Evolutionary conservation across 2,329 filamentous ascomycete genomes (phyloP).

Genomic region (Lojkania enalia): DNA sequence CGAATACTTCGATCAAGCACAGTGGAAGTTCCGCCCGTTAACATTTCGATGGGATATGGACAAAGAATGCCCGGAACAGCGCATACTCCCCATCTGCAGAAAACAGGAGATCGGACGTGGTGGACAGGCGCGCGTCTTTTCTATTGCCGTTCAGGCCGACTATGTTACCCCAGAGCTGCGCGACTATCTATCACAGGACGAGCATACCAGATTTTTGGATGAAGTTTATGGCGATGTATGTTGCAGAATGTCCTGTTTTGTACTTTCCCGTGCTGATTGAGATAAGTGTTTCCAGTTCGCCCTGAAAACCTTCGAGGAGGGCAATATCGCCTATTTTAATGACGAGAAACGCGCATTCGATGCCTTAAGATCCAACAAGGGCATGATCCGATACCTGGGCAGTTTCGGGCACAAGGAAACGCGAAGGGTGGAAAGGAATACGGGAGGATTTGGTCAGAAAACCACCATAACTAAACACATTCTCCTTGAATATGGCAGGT

Average conservation of each 20-base stretch:
- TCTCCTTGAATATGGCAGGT: conserved; percentile 38
- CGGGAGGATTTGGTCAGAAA: background rate
- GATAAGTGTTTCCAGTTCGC: conserved; percentile 10
- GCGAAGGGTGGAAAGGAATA: background rate
- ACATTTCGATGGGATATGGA: conserved; percentile 4
- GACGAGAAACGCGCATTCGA: conserved; percentile 9
- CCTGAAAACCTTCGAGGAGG: conserved; percentile 9
- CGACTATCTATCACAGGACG: background rate
- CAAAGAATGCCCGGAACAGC: conserved; percentile 2
- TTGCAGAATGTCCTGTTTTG: too few relatives aligned
- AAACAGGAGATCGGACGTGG: conserved; percentile 17
- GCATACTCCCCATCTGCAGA: conserved; percentile 25
- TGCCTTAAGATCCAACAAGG: background rate
- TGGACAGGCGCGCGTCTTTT: conserved; percentile 29
- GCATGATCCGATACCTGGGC: conserved; percentile 6
- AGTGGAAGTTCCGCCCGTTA: conserved; percentile 9
- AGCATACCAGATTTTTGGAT: too few relatives aligned
- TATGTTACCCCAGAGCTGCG: conserved; percentile 18
- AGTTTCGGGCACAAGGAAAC: conserved; percentile 2
- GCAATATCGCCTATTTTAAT: conserved; percentile 1
- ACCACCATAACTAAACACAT: conserved; percentile 28
- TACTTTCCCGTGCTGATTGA: too few relatives aligned
- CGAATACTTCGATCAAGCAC: conserved; percentile 2
- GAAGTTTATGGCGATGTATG: too few relatives aligned
- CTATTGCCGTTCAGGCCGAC: conserved; percentile 23